A percentile compares a stretch with the other conserved stretches of the same genome.
phyloP scores from a whole-genome alignment of 2,329 filamentous ascomycete genomes.

The Aspergillus arachidicola region DNA sequence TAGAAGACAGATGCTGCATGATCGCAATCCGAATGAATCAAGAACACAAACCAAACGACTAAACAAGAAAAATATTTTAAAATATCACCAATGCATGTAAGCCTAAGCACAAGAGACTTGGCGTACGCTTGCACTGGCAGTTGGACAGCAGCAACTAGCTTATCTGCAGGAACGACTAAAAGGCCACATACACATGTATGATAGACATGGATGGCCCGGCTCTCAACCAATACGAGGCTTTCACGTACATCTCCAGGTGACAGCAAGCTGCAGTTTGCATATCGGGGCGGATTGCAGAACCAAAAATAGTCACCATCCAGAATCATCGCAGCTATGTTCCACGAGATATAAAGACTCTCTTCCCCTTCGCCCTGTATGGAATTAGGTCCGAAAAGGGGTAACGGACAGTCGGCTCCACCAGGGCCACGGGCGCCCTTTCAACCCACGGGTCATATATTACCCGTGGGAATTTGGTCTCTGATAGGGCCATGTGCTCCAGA shows the following conservation, averaged over 20 bases:
- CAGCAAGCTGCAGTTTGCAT: neutral
- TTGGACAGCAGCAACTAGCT: neutral
- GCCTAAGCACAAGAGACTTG: neutral
- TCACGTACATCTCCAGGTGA: neutral
- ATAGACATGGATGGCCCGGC: neutral
- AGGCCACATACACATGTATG: neutral
- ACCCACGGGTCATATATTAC: conserved; percentile 1
- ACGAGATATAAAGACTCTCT: neutral
- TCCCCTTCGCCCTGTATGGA: neutral
- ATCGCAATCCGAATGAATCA: neutral
- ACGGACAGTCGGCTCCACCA: neutral
- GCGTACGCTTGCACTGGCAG: neutral
- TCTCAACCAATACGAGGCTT: neutral
- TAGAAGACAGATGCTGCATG: neutral
- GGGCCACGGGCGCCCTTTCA: neutral
- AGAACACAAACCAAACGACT: neutral
- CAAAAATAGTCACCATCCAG: neutral
- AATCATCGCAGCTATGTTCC: neutral
- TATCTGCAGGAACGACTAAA: conserved; percentile 2
- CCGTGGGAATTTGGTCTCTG: neutral
- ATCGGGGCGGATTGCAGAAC: neutral
- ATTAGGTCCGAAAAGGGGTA: neutral
- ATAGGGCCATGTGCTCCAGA: neutral
- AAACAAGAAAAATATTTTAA: neutral
- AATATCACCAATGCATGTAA: neutral